Conservation (phyloP, 441 rosid genomes). For the Hura crepitans region DNA sequence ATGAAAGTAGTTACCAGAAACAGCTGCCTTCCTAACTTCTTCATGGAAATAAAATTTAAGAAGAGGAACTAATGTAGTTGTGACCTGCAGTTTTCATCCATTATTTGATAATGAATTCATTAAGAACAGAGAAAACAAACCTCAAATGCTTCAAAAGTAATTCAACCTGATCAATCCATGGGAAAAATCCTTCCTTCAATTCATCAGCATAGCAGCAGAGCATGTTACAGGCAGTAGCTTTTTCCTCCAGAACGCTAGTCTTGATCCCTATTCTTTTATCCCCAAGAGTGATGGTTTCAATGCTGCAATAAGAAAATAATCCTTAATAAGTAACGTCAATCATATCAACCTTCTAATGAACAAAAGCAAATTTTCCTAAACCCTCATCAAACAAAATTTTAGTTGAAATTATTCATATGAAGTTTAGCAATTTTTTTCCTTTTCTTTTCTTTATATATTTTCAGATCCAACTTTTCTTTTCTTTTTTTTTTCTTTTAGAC, state of each 20-base stretch:
- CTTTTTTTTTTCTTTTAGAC: too few relatives aligned
- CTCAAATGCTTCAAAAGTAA: background rate
- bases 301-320: slow-evolving; percentile 44
- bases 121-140: slow-evolving; percentile 15
- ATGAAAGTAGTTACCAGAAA: slow-evolving; percentile 61
- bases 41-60: slow-evolving; percentile 99
- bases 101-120: background rate
- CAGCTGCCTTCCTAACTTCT: slow-evolving; percentile 99
- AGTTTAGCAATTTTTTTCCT: background rate
- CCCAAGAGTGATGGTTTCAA: slow-evolving; percentile 89
- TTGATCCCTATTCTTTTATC: slow-evolving; percentile 90
- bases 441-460: background rate
- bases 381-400: background rate
- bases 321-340: slow-evolving; percentile 5
- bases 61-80: slow-evolving; percentile 90
- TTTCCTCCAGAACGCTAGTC: slow-evolving; percentile 91
- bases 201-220: slow-evolving; percentile 95
- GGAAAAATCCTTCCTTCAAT: slow-evolving; percentile 92
- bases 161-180: slow-evolving; percentile 89
- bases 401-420: background rate
- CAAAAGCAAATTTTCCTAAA: background rate
- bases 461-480: background rate
- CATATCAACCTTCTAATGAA: background rate
- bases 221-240: slow-evolving; percentile 95
- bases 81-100: slow-evolving; percentile 51